phyloP scores from a whole-genome alignment of 1,284 basidiomycete species.

The Hemileccinum hortonii region DNA sequence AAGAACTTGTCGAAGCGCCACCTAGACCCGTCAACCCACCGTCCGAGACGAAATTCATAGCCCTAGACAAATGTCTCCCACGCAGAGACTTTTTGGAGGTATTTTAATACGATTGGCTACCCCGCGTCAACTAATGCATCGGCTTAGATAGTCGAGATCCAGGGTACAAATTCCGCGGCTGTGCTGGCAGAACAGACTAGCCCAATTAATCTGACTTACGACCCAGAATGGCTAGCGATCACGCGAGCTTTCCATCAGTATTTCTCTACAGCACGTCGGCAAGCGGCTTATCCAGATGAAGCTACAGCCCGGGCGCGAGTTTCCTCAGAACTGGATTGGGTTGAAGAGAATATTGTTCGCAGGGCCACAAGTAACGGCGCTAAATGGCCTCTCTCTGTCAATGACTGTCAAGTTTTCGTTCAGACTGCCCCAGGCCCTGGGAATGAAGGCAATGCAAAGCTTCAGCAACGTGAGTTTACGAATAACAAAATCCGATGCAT shows the following conservation, averaged over 20 bases:
- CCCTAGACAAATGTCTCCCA: constrained; percentile 90
- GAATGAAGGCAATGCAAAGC: constrained; percentile 36
- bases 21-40: constrained; percentile 34
- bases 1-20: constrained; percentile 42
- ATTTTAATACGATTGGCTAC: constrained; percentile 12
- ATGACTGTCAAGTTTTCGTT: constrained; percentile 69
- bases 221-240: constrained; percentile 94
- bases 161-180: constrained; percentile 17
- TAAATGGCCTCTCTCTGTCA: constrained; percentile 25
- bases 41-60: constrained; percentile 76
- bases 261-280: constrained; percentile 56
- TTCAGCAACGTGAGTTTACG: constrained; percentile 50
- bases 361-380: constrained; percentile 29
- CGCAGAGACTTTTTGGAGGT: constrained; percentile 86
- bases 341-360: constrained; percentile 51
- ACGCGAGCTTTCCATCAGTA: constrained; percentile 82
- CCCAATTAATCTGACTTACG: constrained; percentile 62
- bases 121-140: constrained; percentile 1
- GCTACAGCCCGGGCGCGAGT: constrained; percentile 59
- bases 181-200: constrained; percentile 12
- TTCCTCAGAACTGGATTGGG: constrained; percentile 63
- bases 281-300: constrained; percentile 61
- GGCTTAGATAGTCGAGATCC: constrained; percentile 69
- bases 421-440: constrained; percentile 70
- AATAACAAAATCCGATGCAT: constrained; percentile 2